Evolutionary conservation across 768 basidiomycete species (phyloP).

Genomic region (Calvatia gigantea): DNA sequence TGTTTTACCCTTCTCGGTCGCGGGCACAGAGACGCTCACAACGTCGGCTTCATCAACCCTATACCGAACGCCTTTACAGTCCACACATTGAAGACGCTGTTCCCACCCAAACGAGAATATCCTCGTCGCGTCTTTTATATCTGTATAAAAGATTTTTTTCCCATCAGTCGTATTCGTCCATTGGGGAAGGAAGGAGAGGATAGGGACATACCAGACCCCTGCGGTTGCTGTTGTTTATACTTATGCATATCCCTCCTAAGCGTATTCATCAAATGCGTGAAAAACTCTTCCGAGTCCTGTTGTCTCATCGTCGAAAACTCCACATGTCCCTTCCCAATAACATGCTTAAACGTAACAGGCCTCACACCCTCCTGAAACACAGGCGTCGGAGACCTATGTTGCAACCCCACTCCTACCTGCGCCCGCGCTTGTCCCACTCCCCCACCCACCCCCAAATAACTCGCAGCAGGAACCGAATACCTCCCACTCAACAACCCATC

Average conservation of each 20-base stretch:
- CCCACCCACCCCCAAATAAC: background rate
- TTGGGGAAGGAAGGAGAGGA: background rate
- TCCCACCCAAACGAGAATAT: conserved; percentile 81
- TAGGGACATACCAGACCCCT: conserved; percentile 23
- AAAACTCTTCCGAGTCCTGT: conserved; percentile 96
- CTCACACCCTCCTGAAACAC: conserved; percentile 83
- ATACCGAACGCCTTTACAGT: conserved; percentile 82
- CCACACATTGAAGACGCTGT: conserved; percentile 79
- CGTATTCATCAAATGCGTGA: conserved; percentile 73
- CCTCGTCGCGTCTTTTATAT: conserved; percentile 59
- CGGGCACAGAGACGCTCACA: conserved; percentile 79
- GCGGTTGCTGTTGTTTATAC: conserved; percentile 36
- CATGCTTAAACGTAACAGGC: conserved; percentile 80
- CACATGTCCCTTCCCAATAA: conserved; percentile 88
- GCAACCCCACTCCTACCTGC: conserved; percentile 4
- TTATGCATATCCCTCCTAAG: conserved; percentile 66
- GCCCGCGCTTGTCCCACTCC: too few relatives aligned
- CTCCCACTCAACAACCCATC: conserved; percentile 93
- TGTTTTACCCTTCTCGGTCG: conserved; percentile 48
- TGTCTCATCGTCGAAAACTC: conserved; percentile 97
- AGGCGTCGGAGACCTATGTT: conserved; percentile 34
- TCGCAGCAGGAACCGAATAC: conserved; percentile 63
- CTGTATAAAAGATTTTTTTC: too few relatives aligned
- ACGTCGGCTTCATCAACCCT: conserved; percentile 72
- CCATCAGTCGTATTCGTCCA: too few relatives aligned